Conservation (phyloP, 805 yeast species). For the Brettanomyces sp. region DNA sequence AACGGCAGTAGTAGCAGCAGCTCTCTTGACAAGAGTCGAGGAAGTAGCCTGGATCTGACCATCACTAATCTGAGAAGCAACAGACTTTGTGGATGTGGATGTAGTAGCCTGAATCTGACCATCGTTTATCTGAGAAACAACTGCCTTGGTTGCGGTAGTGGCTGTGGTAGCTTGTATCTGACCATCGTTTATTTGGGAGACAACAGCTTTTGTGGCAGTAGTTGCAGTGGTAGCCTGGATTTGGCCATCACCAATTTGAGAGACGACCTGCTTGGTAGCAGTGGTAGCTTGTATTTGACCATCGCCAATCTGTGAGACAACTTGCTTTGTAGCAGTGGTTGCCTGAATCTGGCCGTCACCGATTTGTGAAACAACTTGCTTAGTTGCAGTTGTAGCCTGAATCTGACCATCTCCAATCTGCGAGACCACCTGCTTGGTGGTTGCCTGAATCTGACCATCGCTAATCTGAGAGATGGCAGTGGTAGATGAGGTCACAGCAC, state of each 20-base stretch:
- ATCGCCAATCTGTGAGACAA: constrained; percentile 49
- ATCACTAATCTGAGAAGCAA: constrained; percentile 26
- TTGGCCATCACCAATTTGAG: constrained; percentile 32
- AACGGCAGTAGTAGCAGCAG: constrained; percentile 21
- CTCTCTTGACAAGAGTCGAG: constrained; percentile 17
- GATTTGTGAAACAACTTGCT: constrained; percentile 33
- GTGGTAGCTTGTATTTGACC: constrained; percentile 48
- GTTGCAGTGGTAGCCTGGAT: constrained; percentile 28
- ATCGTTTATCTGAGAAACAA: constrained; percentile 32
- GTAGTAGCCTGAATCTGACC: constrained; percentile 29
- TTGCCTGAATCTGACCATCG: constrained; percentile 8
- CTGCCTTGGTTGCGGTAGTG: constrained; percentile 32
- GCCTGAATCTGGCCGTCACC: constrained; percentile 36
- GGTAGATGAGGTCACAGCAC: background rate
- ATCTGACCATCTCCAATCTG: constrained; percentile 49
- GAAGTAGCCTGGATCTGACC: constrained; percentile 25
- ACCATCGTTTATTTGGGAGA: constrained; percentile 55
- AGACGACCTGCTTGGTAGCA: constrained; percentile 18
- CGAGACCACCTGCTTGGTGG: constrained; percentile 27
- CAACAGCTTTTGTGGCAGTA: constrained; percentile 26
- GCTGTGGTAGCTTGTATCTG: constrained; percentile 46
- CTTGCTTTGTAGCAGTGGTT: constrained; percentile 26
- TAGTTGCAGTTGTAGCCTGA: constrained; percentile 36
- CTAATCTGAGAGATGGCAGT: constrained; percentile 4
- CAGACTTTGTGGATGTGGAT: constrained; percentile 23